Evolutionary conservation across 1,284 basidiomycete genomes (phyloP).

Genomic region (Rhodotorula sp.): DNA sequence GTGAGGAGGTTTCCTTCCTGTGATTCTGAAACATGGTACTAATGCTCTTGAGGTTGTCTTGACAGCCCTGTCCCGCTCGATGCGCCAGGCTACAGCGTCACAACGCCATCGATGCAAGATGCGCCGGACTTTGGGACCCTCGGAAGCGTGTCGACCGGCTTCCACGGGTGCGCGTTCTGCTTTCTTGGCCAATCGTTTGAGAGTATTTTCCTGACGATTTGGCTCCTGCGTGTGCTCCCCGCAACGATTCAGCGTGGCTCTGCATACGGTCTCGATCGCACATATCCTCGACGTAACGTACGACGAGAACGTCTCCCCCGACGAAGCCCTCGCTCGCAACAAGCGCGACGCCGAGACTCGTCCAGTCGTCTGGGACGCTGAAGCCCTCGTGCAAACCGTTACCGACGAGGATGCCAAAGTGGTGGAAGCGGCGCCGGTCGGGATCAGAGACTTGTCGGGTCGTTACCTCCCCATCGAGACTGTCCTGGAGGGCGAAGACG

Average conservation of each 20-base stretch:
- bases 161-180: conserved; percentile 22
- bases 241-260: conserved; percentile 7
- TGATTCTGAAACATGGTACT: neutral
- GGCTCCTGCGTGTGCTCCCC: neutral
- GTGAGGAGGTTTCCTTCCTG: neutral
- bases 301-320: conserved; percentile 30
- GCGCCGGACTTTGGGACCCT: conserved; percentile 26
- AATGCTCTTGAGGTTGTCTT: neutral
- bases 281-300: conserved; percentile 37
- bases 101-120: conserved; percentile 17
- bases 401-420: conserved; percentile 20
- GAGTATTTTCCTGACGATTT: too few species aligned
- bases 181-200: neutral
- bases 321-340: conserved; percentile 23
- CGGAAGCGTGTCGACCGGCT: conserved; percentile 28
- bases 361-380: conserved; percentile 38
- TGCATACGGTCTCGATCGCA: conserved; percentile 37
- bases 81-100: conserved; percentile 13
- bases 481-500: neutral
- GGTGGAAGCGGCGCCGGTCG: conserved; percentile 17
- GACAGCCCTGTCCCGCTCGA: conserved; percentile 13
- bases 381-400: conserved; percentile 22
- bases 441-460: conserved; percentile 17
- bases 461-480: conserved; percentile 5
- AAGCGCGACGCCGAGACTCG: conserved; percentile 28